These are phyloP conservation scores for Phanerochaete carnosa DNA, from an alignment of 768 basidiomycete genomes.

Conservation along the genomic window DNA sequence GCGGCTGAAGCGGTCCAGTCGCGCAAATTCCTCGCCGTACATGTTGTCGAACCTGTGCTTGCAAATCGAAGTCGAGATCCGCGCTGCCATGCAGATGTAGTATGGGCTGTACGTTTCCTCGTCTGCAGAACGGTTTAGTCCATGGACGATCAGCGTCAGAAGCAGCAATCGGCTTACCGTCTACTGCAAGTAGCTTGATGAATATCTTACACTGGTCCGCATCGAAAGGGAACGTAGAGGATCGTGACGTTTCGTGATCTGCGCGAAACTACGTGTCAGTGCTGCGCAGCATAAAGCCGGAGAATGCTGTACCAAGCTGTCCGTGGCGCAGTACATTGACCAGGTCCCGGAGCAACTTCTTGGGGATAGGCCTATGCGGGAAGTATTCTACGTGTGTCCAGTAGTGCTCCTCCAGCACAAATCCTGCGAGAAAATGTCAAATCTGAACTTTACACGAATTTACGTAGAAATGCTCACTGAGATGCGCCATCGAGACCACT, in stretches of 20 bases:
- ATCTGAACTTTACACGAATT: neutral
- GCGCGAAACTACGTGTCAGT: neutral
- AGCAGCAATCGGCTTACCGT: conserved; percentile 5
- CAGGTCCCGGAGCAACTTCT: conserved; percentile 7
- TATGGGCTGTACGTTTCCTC: conserved; percentile 4
- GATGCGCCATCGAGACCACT: conserved; percentile 1
- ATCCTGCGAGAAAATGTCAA: neutral
- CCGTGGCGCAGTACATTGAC: conserved; percentile 19
- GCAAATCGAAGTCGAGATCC: conserved; percentile 15
- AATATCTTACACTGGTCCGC: conserved; percentile 19
- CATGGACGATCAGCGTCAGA: too few species aligned
- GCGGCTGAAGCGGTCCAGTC: conserved; percentile 19
- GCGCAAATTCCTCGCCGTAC: conserved; percentile 23
- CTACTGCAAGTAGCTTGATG: conserved; percentile 9
- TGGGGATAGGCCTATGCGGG: conserved; percentile 18
- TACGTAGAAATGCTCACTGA: neutral
- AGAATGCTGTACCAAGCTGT: conserved; percentile 16
- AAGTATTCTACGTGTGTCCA: conserved; percentile 28
- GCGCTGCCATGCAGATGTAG: conserved; percentile 17
- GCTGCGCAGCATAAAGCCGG: neutral
- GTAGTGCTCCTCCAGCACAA: conserved; percentile 22
- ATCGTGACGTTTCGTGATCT: conserved; percentile 24
- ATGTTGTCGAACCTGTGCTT: conserved; percentile 19
- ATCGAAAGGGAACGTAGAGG: conserved; percentile 23
- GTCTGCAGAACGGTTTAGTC: neutral